A percentile compares a stretch with the other conserved stretches of the same genome.
Evolutionary conservation across 805 yeast genomes (phyloP).

Genomic region (Pichia exigua): DNA sequence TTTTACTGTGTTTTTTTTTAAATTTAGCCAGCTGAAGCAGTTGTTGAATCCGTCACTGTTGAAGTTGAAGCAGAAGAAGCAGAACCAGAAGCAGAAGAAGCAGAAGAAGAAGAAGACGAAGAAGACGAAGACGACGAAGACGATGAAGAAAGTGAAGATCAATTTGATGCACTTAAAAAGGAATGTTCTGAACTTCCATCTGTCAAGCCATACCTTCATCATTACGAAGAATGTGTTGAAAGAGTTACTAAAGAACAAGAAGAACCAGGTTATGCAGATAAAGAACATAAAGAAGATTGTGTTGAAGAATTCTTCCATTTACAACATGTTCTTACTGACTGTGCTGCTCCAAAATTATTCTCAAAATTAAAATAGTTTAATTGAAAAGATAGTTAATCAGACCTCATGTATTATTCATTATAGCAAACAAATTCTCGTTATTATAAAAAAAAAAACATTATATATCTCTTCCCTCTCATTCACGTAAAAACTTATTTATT

Average conservation of each 20-base stretch:
- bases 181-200: constrained; percentile 63
- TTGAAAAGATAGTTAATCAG: too few species aligned
- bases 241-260: constrained; percentile 86
- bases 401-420: too few species aligned
- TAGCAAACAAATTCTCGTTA: too few species aligned
- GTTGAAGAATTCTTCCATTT: constrained; percentile 97
- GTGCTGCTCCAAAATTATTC: constrained; percentile 87
- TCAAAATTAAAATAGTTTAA: constrained; percentile 62
- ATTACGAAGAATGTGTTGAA: constrained; percentile 89
- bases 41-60: constrained; percentile 25
- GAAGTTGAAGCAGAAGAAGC: constrained; percentile 37
- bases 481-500: too few species aligned
- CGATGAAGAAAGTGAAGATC: constrained; percentile 60
- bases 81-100: constrained; percentile 47
- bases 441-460: not conserved
- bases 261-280: constrained; percentile 75
- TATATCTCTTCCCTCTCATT: not conserved
- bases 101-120: constrained; percentile 31
- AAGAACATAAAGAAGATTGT: constrained; percentile 90
- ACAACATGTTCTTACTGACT: constrained; percentile 86
- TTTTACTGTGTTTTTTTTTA: too few species aligned
- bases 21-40: constrained; percentile 25
- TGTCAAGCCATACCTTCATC: constrained; percentile 73
- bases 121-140: constrained; percentile 35
- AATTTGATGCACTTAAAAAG: constrained; percentile 52